Evolutionary conservation across 1,284 basidiomycete genomes (phyloP).

Genomic region (Dichomitus squalens): DNA sequence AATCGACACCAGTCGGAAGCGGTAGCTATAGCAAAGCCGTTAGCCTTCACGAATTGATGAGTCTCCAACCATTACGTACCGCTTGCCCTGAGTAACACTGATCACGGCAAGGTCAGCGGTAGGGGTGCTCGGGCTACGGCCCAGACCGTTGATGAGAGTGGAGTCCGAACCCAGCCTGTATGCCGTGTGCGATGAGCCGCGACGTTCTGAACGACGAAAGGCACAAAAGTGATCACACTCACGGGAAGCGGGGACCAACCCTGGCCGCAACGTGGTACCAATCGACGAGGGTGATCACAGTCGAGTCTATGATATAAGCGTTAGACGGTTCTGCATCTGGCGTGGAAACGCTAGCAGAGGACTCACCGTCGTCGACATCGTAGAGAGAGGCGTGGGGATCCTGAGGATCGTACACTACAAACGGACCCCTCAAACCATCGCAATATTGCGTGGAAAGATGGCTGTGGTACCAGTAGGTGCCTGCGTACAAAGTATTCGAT

Average conservation of each 20-base stretch:
- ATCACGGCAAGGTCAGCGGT: slow-evolving; percentile 35
- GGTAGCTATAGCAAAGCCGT: slow-evolving; percentile 27
- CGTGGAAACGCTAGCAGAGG: not conserved
- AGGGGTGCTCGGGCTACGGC: slow-evolving; percentile 32
- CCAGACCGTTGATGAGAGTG: slow-evolving; percentile 55
- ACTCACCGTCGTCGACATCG: slow-evolving; percentile 44
- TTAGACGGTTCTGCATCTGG: not conserved
- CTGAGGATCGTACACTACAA: slow-evolving; percentile 45
- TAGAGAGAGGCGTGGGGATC: slow-evolving; percentile 42
- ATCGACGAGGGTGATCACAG: slow-evolving; percentile 29
- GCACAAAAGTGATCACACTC: slow-evolving; percentile 1
- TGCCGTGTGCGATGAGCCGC: not conserved
- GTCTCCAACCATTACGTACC: slow-evolving; percentile 28
- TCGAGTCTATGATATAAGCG: slow-evolving; percentile 19
- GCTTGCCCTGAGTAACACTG: slow-evolving; percentile 35
- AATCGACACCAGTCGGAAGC: slow-evolving; percentile 52
- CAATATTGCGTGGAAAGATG: slow-evolving; percentile 32
- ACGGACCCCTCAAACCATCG: slow-evolving; percentile 36
- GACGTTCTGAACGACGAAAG: too few relatives aligned
- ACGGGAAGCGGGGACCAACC: slow-evolving; percentile 25
- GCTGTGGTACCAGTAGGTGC: slow-evolving; percentile 26
- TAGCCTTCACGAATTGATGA: not conserved
- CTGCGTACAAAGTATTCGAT: too few relatives aligned
- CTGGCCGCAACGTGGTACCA: slow-evolving; percentile 29
- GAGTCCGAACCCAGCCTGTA: slow-evolving; percentile 25